A percentile compares a stretch with the other conserved stretches of the same genome.
These are phyloP conservation scores for Dorcoceras hygrometricum DNA, from an alignment of 257 asterid species.

Conservation along the genomic window DNA sequence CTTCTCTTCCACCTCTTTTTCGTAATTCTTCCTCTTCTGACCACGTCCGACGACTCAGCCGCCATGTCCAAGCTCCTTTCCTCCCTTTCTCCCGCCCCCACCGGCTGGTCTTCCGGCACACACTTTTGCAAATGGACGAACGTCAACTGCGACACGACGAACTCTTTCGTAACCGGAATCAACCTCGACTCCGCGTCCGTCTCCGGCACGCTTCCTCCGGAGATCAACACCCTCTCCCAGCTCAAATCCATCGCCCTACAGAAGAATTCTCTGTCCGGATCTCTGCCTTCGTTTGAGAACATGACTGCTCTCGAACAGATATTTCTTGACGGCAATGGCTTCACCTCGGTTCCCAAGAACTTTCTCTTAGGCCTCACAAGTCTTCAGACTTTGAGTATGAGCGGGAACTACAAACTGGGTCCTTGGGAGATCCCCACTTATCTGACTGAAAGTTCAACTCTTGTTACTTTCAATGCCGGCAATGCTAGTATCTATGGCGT, in stretches of 20 bases:
- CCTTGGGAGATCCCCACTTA: constrained; percentile 70
- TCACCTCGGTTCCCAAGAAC: constrained; percentile 46
- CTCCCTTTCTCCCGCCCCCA: constrained; percentile 55
- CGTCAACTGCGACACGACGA: constrained; percentile 54
- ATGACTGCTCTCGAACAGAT: constrained; percentile 47
- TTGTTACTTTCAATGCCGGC: constrained; percentile 51
- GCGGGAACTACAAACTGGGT: constrained; percentile 39
- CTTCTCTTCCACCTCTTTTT: constrained; percentile 25
- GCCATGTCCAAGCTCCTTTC: constrained; percentile 57
- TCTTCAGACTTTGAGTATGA: constrained; percentile 49
- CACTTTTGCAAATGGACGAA: constrained; percentile 59
- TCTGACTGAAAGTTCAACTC: constrained; percentile 46
- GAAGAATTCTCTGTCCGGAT: constrained; percentile 60
- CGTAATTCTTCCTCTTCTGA: constrained; percentile 27
- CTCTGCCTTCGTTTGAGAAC: constrained; percentile 74
- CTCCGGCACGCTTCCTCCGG: constrained; percentile 68
- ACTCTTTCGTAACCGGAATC: constrained; percentile 45
- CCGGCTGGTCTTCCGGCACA: constrained; percentile 55
- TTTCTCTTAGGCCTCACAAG: constrained; percentile 54
- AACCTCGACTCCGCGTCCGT: constrained; percentile 48
- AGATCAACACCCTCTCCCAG: constrained; percentile 56
- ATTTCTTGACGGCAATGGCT: constrained; percentile 53
- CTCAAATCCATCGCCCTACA: constrained; percentile 61
- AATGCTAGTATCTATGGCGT: constrained; percentile 50
- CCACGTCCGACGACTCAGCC: constrained; percentile 68